phyloP scores from a whole-genome alignment of 352 stramenopile genomes.

The Pythium graminicola region DNA sequence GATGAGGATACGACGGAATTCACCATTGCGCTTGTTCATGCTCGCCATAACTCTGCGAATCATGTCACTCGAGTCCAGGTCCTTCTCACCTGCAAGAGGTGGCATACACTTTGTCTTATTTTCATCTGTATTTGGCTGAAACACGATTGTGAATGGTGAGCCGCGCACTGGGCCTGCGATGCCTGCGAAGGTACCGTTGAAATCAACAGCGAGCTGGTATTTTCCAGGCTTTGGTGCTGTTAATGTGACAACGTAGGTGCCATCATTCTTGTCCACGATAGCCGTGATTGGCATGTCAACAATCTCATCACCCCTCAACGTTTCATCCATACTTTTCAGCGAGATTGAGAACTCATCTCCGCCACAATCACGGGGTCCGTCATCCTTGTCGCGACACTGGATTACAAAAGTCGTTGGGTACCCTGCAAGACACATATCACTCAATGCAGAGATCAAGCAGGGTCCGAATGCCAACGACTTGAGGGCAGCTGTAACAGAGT shows the following conservation, averaged over 20 bases:
- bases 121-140: constrained; percentile 49
- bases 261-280: constrained; percentile 88
- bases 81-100: constrained; percentile 54
- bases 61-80: constrained; percentile 67
- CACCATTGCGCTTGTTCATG: constrained; percentile 82
- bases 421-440: constrained; percentile 60
- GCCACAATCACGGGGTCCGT: constrained; percentile 86
- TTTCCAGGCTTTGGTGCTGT: constrained; percentile 66
- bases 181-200: constrained; percentile 91
- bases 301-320: constrained; percentile 32
- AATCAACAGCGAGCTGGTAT: constrained; percentile 87
- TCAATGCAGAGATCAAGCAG: constrained; percentile 65
- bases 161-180: constrained; percentile 91
- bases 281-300: constrained; percentile 29
- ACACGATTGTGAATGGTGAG: constrained; percentile 80
- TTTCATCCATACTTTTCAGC: constrained; percentile 37
- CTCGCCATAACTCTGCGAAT: constrained; percentile 64
- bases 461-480: constrained; percentile 94
- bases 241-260: constrained; percentile 92
- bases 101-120: constrained; percentile 73
- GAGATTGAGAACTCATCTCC: constrained; percentile 92
- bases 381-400: constrained; percentile 86
- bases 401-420: constrained; percentile 88
- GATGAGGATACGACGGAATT: constrained; percentile 71
- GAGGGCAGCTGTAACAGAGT: constrained; percentile 88